Base-by-base conservation (phyloP, 2,329 filamentous ascomycete genomes). In the Zymoseptoria tritici region DNA sequence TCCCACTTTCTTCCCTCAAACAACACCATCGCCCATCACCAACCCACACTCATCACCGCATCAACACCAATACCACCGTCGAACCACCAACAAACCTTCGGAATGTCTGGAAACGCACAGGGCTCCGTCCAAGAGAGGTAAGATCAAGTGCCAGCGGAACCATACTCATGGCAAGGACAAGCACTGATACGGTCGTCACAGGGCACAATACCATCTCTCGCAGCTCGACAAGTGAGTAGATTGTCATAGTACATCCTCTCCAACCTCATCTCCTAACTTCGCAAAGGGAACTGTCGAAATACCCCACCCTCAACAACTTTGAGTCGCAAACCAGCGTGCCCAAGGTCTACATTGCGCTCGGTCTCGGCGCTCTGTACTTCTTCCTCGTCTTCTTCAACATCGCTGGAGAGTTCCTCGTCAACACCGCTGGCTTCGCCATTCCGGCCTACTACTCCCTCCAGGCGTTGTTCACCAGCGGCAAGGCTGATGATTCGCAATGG, bases 351-450 rank as follows among this genome's bases (percentile, higher is more conserved):
- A 87, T 85, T 66, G 83, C 89, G 72, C 86, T 93, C 69, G 90
- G 90, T 70, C 73, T 90, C 60, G 87, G 77, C 62, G 86, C 86
- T 56, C 84, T 92, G 67, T 95, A 95, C 82, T 91, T 94, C 80
- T 91, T 93, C 81, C 85, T 94, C 69, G 90, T 94, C 78, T 86
- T 94, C 80, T 91, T 95, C 83, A 95, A 95, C 83, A 88, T 94
- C 66, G 90, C 88, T 65, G 90, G 90, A 70, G 89, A 92, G 78
- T 88, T 94, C 72, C 81, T 95, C 68, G 91, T 90, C 78, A 95
- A 95, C 80, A 78, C 91, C 67, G 89, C 90, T 67, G 90, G 90
- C 63, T 94, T 94, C 74, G 78, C 89, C 69, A 83, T 95, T 64
- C 90, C 90, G 24, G 87, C 85, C 62, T 94, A 94, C 82, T 95